Base-by-base conservation (phyloP, 2,329 filamentous ascomycete genomes). In the Aspergillus brunneoviolaceus region DNA sequence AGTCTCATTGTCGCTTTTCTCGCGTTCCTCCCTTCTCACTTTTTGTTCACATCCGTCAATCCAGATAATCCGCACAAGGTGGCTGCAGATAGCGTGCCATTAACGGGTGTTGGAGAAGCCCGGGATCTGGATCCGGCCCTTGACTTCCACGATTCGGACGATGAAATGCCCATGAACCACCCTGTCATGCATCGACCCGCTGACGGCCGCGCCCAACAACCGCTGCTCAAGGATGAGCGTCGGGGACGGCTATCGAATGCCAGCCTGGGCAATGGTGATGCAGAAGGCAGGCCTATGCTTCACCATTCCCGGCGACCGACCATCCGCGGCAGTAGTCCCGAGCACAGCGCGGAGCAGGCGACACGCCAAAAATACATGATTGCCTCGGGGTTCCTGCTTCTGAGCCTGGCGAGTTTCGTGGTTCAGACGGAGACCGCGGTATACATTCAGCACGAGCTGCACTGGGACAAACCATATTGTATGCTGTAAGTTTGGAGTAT, bases 401-500 rank as follows among this genome's bases (percentile, higher is more conserved):
- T 97, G 67, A 95, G 90, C 72, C 82, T 99, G 71, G 80, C 96
- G 60, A 89, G 90, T 72, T 99, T 99, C 74, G 91, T 92, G 51
- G 82, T 96, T 5, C 95, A 99, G 84, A 98, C 95, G 3, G 94
- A 98, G 81, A 92, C 96, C 57, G 94, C 93, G 11, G 88, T 96
- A 10, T 93, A 97, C 78, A 95, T 99, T 62, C 94, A 98, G 79
- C 89, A 94, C 74, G 88, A 95, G 61, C 79, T 97, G 64, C 87
- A 90, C 64, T 99, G 95, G 95, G 87, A 96, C 79, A 99, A 99
- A 81, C 91, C 95, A n/a, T 99, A 97, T 80, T 96, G 92, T 82
- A 99, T 99, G 95, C 86, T 99, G 83, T 97, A 79, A 79, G 76
- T 77, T 61, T 9, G 27, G 45, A 51, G 19, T 57, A 51, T n/a